Evolutionary conservation across 768 basidiomycete genomes (phyloP).

Genomic region (Ramaria sp.): DNA sequence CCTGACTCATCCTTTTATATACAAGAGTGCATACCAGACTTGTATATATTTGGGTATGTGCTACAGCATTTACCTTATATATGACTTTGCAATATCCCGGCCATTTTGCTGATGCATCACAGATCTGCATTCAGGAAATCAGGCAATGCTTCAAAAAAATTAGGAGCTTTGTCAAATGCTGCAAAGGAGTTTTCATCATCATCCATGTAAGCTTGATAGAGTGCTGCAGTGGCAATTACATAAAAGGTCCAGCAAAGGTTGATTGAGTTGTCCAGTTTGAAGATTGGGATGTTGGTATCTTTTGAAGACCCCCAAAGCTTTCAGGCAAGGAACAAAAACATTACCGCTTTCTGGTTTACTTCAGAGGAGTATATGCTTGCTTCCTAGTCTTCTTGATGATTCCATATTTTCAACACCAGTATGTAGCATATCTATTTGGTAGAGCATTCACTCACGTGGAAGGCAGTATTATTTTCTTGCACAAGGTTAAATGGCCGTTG

Average conservation of each 20-base stretch:
- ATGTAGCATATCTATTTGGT: constrained; percentile 18
- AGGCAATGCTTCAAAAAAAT: too few relatives aligned
- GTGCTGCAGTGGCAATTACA: background rate
- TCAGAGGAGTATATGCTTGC: constrained; percentile 43
- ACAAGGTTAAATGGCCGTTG: constrained; percentile 53
- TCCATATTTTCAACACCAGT: constrained; percentile 65
- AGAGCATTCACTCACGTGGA: background rate
- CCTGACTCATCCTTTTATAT: too few relatives aligned
- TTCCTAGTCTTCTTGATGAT: constrained; percentile 43
- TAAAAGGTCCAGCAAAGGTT: too few relatives aligned
- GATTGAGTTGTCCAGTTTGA: too few relatives aligned
- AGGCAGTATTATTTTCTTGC: constrained; percentile 48
- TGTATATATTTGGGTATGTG: too few relatives aligned
- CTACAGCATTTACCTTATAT: too few relatives aligned
- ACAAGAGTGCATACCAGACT: too few relatives aligned
- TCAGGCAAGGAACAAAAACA: background rate
- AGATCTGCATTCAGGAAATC: too few relatives aligned
- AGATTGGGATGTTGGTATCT: too few relatives aligned
- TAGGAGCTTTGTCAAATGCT: too few relatives aligned
- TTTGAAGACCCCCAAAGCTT: background rate
- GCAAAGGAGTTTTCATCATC: constrained; percentile 36
- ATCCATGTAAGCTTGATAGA: constrained; percentile 18
- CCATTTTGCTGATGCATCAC: too few relatives aligned
- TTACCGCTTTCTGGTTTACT: constrained; percentile 23
- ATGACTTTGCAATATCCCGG: too few relatives aligned